Conservation (phyloP, 352 stramenopile genomes). For the Phytophthora melonis region DNA sequence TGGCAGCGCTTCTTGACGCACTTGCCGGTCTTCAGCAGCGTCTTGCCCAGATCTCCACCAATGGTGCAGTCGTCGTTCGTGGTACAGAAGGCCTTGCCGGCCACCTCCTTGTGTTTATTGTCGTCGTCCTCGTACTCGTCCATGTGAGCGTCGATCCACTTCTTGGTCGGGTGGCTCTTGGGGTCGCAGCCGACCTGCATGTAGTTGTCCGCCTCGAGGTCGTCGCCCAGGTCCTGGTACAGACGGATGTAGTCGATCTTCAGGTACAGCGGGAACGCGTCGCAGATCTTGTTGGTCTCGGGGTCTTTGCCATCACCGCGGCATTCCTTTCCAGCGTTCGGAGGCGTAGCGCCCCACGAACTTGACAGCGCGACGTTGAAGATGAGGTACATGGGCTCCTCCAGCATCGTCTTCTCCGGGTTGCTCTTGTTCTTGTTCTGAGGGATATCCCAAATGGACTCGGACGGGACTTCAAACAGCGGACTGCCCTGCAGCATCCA, state of each 20-base stretch:
- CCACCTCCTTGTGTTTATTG: constrained; percentile 59
- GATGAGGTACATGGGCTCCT: constrained; percentile 67
- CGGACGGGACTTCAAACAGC: constrained; percentile 78
- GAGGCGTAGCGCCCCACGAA: constrained; percentile 49
- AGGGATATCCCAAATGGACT: constrained; percentile 48
- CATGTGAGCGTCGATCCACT: constrained; percentile 55
- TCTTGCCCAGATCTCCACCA: constrained; percentile 17
- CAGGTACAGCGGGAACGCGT: constrained; percentile 62
- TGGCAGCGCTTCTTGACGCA: constrained; percentile 50
- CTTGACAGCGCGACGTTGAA: constrained; percentile 62
- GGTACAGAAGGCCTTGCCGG: constrained; percentile 60
- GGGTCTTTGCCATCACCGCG: constrained; percentile 34
- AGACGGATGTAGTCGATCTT: constrained; percentile 90
- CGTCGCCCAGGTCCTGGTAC: constrained; percentile 71
- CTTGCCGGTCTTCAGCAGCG: constrained; percentile 40
- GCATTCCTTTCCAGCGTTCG: constrained; percentile 45
- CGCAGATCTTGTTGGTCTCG: constrained; percentile 47
- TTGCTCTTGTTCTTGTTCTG: constrained; percentile 46
- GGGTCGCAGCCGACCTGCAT: constrained; percentile 53
- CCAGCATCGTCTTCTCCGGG: constrained; percentile 55
- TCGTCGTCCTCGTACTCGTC: constrained; percentile 57
- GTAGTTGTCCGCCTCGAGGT: constrained; percentile 32
- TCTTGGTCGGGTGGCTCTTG: constrained; percentile 43
- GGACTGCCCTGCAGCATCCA: constrained; percentile 77
- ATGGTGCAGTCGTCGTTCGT: constrained; percentile 69